Percentiles rank a stretch among this genome's conserved stretches.
phyloP scores from a whole-genome alignment of 2,329 filamentous ascomycete species.

The Aureobasidium sp. region DNA sequence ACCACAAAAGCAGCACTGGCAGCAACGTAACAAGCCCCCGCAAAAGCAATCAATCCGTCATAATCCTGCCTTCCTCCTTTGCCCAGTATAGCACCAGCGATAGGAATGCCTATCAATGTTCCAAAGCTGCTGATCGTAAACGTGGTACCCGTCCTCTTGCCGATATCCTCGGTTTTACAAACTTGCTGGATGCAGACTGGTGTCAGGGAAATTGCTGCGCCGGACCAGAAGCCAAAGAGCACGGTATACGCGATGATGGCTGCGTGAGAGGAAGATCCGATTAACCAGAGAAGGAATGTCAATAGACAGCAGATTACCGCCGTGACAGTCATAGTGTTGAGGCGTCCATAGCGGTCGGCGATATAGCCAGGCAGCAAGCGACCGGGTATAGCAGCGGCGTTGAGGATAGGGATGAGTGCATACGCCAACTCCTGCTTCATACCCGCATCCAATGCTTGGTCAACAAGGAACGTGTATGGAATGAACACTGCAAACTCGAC shows the following conservation, averaged over 20 bases:
- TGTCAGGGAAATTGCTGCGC: conserved; percentile 26
- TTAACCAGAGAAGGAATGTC: conserved; percentile 24
- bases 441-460: conserved; percentile 26
- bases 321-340: conserved; percentile 27
- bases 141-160: conserved; percentile 57
- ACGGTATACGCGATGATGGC: conserved; percentile 24
- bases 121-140: conserved; percentile 58
- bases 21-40: conserved; percentile 22
- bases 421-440: conserved; percentile 25
- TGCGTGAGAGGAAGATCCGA: conserved; percentile 15
- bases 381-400: conserved; percentile 25
- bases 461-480: conserved; percentile 31
- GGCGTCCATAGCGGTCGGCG: conserved; percentile 29
- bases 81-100: conserved; percentile 49
- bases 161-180: conserved; percentile 32
- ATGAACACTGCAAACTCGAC: conserved; percentile 33
- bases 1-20: conserved; percentile 20
- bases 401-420: conserved; percentile 28
- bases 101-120: conserved; percentile 60
- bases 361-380: conserved; percentile 29
- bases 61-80: conserved; percentile 31
- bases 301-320: conserved; percentile 21
- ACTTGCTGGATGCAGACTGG: conserved; percentile 30
- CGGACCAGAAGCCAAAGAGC: conserved; percentile 26
- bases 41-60: conserved; percentile 24